These are phyloP conservation scores for Aspergillus alliaceus DNA, from an alignment of 2,329 filamentous ascomycete genomes.

Conservation along the genomic window DNA sequence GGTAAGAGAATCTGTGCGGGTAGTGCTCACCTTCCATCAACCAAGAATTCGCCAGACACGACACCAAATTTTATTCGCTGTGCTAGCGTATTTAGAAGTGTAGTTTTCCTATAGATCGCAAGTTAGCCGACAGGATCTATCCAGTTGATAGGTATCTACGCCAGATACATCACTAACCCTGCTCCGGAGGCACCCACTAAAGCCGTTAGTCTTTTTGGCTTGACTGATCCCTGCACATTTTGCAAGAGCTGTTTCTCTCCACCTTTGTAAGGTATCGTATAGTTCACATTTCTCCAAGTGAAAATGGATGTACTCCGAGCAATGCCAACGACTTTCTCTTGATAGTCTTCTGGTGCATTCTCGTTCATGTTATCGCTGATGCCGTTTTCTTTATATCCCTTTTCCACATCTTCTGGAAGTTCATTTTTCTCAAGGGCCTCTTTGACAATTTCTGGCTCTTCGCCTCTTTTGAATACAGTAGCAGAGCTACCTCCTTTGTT, in stretches of 20 bases:
- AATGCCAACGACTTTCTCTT: constrained; percentile 48
- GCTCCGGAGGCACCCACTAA: constrained; percentile 76
- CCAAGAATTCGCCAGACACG: constrained; percentile 45
- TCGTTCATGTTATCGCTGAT: constrained; percentile 16
- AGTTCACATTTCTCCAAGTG: constrained; percentile 84
- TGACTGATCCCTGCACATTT: constrained; percentile 69
- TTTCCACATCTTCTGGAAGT: constrained; percentile 53
- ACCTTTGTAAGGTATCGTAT: constrained; percentile 55
- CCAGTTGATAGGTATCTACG: too few species aligned
- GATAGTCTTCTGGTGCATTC: constrained; percentile 16
- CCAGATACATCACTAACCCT: constrained; percentile 7
- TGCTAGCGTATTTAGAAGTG: constrained; percentile 48
- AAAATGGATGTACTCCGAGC: constrained; percentile 69
- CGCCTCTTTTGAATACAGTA: constrained; percentile 71
- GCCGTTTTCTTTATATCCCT: constrained; percentile 29
- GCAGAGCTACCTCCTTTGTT: constrained; percentile 79
- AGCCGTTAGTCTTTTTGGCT: constrained; percentile 74
- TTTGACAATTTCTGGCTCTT: constrained; percentile 60
- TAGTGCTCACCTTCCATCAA: constrained; percentile 43
- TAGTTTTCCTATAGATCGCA: constrained; percentile 44
- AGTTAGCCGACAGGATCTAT: not conserved
- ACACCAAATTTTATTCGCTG: constrained; percentile 47
- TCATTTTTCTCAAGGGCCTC: constrained; percentile 54
- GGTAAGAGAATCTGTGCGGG: not conserved
- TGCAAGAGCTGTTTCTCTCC: constrained; percentile 53